Conservation (phyloP, 345 rosid genomes). For the Syzygium oleosum region DNA sequence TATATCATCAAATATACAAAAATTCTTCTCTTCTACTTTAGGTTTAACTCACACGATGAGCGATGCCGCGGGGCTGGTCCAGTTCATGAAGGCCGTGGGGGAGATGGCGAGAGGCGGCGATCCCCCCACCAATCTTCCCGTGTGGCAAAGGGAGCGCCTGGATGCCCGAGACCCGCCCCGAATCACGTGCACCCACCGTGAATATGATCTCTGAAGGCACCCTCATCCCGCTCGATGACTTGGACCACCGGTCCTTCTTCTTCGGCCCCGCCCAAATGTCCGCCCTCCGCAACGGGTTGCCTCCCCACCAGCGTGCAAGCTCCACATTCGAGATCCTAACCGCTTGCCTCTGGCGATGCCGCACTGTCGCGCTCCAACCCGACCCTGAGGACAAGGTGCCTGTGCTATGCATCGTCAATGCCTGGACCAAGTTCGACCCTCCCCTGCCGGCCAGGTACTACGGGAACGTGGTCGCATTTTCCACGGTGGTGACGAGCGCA, state of each 20-base stretch:
- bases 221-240: constrained; percentile 3
- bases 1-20: no score
- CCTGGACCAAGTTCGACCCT: constrained; percentile 29
- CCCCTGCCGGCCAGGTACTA: constrained; percentile 34
- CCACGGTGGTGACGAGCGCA: constrained; percentile 26
- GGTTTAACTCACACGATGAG: constrained; percentile 19
- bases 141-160: constrained; percentile 38
- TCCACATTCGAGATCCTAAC: constrained; percentile 31
- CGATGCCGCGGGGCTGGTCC: constrained; percentile 33
- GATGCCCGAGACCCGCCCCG: constrained; percentile 17
- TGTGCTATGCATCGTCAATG: constrained; percentile 23
- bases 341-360: constrained; percentile 49
- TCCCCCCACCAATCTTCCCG: constrained; percentile 25
- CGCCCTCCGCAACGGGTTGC: constrained; percentile 23
- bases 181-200: constrained; percentile 31
- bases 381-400: constrained; percentile 40
- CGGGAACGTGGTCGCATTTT: constrained; percentile 33
- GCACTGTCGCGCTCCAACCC: constrained; percentile 33
- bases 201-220: constrained; percentile 24
- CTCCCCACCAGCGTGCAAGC: constrained; percentile 14
- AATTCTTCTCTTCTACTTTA: no score
- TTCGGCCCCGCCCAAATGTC: constrained; percentile 27
- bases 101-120: constrained; percentile 27
- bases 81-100: constrained; percentile 26
- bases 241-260: constrained; percentile 40